Evolutionary conservation across 2,329 filamentous ascomycete genomes (phyloP), one percentile per base, ranked within the genome.

Genomic region (Sporothrix protearum): DNA sequence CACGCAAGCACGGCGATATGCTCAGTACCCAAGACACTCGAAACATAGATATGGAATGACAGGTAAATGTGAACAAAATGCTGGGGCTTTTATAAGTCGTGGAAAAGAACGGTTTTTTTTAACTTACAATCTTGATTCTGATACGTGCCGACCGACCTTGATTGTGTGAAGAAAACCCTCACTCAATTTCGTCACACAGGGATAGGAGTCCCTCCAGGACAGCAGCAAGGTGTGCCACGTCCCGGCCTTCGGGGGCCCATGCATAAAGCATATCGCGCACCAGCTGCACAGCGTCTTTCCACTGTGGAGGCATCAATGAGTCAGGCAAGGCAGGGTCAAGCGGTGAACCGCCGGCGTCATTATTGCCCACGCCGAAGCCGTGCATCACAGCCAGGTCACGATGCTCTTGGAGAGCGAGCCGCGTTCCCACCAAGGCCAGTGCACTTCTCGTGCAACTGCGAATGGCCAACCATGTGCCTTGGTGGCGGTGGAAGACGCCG

Each of bases 401-500:
- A n/a, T 64, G 59, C n/a, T 64, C 59, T 12, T 64, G 59, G 1
- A 64, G 5, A 9, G 70, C 70, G 3, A 71, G 64, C 16, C 59
- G 33, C 9, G 63, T 53, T 3, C 55, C 45, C 7, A 72, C 30
- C 45, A 72, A 16, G 0, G 66, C 66, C 28, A 73, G 49, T 1
- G 70, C 72, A 36, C 69, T 73, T 1, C 72, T 36, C 12, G 69
- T 67, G 16, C 69, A 71, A 22, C 66, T 69, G 19, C 72, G 72
- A 5, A 73, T 57, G 36, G 59, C 67, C 2, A 73, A 67, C 72
- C 72, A 73, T 4, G 69, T 45, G 6, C 72, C 72, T 10, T 73
- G 72, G 69, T 73, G 72, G 28, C 72, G 72, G n/a, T 73, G 72
- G 59, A 67, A 71, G 42, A 70, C 53, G 2, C 70, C 70, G 14